Percentiles rank a stretch among this genome's conserved stretches.
phyloP scores from a whole-genome alignment of 2,329 filamentous ascomycete species.

The Thelonectria discophora region DNA sequence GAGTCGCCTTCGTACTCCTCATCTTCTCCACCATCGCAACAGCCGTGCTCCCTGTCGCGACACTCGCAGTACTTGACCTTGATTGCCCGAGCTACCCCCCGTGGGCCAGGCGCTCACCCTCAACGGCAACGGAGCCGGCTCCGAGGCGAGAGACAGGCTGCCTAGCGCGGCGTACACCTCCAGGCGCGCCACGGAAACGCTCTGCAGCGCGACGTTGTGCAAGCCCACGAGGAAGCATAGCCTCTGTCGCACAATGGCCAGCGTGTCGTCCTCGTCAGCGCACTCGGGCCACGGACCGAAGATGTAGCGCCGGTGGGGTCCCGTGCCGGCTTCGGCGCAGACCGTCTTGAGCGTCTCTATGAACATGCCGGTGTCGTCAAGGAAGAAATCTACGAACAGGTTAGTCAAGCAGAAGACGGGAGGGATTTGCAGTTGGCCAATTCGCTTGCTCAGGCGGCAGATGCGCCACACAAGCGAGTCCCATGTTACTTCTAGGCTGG shows the following conservation, averaged over 20 bases:
- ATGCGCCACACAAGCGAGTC: slow-evolving; percentile 12
- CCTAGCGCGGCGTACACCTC: slow-evolving; percentile 1
- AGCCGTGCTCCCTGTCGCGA: too few relatives aligned
- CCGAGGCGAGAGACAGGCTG: not conserved
- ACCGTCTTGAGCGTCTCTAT: slow-evolving; percentile 7
- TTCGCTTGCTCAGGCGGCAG: not conserved
- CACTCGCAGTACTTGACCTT: not conserved
- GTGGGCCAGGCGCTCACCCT: too few relatives aligned
- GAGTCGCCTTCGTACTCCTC: too few relatives aligned
- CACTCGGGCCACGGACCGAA: not conserved
- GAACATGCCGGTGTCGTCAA: not conserved
- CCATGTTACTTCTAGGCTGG: slow-evolving; percentile 4
- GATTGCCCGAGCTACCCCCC: too few relatives aligned
- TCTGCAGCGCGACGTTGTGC: not conserved
- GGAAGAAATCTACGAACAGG: not conserved
- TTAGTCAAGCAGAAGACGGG: not conserved
- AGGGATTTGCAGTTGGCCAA: not conserved
- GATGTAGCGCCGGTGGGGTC: too few relatives aligned
- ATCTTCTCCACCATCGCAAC: too few relatives aligned
- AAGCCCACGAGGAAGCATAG: not conserved
- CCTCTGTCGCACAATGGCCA: slow-evolving; percentile 4
- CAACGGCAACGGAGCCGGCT: not conserved
- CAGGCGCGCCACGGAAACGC: not conserved
- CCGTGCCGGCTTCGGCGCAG: not conserved
- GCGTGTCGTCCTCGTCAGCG: slow-evolving; percentile 4